A percentile compares a stretch with the other conserved stretches of the same genome.
Evolutionary conservation across 1,284 basidiomycete species (phyloP).

Genomic region (Ceraceosorus bombacis): DNA sequence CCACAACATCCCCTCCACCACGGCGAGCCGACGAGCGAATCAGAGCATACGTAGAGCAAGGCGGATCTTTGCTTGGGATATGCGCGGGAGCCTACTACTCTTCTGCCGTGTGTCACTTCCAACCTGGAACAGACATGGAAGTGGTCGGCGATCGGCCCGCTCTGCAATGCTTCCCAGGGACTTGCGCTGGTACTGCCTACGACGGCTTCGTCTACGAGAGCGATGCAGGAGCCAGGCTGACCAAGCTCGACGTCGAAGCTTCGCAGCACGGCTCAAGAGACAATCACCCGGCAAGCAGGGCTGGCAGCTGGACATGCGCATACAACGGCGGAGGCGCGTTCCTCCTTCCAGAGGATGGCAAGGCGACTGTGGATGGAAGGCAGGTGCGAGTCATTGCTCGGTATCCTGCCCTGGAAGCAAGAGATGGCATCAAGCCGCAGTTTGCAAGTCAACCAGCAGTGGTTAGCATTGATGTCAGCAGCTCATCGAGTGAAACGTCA

Average conservation of each 20-base stretch:
- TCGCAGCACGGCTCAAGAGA: background rate
- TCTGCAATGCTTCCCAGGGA: slow-evolving; percentile 58
- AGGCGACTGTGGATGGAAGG: slow-evolving; percentile 39
- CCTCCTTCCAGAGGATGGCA: slow-evolving; percentile 41
- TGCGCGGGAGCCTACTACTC: slow-evolving; percentile 60
- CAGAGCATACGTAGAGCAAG: slow-evolving; percentile 59
- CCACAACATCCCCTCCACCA: background rate
- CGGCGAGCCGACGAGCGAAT: slow-evolving; percentile 49
- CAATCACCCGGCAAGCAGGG: background rate
- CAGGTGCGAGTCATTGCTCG: slow-evolving; percentile 51
- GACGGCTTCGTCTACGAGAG: slow-evolving; percentile 56
- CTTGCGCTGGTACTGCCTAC: slow-evolving; percentile 56
- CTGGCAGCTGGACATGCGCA: slow-evolving; percentile 44
- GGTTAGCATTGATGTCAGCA: slow-evolving; percentile 54
- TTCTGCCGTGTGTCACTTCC: slow-evolving; percentile 52
- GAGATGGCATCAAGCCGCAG: background rate
- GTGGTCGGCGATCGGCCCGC: slow-evolving; percentile 53
- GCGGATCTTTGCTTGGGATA: slow-evolving; percentile 65
- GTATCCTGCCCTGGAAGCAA: slow-evolving; percentile 36
- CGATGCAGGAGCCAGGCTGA: slow-evolving; percentile 51
- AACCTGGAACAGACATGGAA: slow-evolving; percentile 52
- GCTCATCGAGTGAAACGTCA: no score
- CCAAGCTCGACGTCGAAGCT: slow-evolving; percentile 31
- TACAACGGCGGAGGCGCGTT: slow-evolving; percentile 58
- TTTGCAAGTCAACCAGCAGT: slow-evolving; percentile 52